Base-by-base conservation (phyloP, 1,284 basidiomycete species). In the Ustilago trichophora region DNA sequence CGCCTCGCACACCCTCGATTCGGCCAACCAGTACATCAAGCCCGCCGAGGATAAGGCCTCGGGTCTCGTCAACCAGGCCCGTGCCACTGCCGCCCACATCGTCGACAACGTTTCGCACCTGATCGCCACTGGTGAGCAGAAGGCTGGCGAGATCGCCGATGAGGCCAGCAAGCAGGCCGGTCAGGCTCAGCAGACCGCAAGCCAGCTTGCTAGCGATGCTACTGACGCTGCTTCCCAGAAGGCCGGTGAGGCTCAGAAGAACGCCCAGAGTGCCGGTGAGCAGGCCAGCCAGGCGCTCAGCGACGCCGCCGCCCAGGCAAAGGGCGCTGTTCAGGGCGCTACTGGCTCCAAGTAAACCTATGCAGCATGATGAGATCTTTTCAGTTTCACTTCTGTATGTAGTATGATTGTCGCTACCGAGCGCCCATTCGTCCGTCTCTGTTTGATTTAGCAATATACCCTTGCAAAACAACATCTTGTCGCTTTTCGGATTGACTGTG, bases 21-120 rank as follows among this genome's bases (percentile, higher is more conserved):
- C 66, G 35, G 71, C 71, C 59, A 70, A 73, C 63, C 49, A 60
- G 45, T 73, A 73, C 63, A 65, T 73, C 66, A 73, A 73, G 71
- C 68, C 68, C 22, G 57, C 57, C 29, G 48, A 63, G 37, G 57
- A 71, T 3, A 53, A 65, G 37, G 54, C 56, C 26, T 21, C 29
- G 9, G 68, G 68, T 7, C 52, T 71, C 12, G 53, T 68, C 53
- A 56, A 59, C 64, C 51, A 58, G 55, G 69, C 58, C 3, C 69
- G 69, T 34, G 48, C 42, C 31, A 64, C 69, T 11, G 69, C 69
- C 24, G 64, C 51, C 27, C 46, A 43, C 48, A 15, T 72, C 22
- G 50, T 72, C 56, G 64, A 72, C 49, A 42, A 54, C 26, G 64
- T 67, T 18, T 25, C 64, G 16, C 53, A 71, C 54, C 12, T 59